A percentile compares a stretch with the other conserved stretches of the same genome.
These are phyloP conservation scores for Yamadazyma buinensis DNA, from an alignment of 1,139 yeast genomes.

Conservation along the genomic window DNA sequence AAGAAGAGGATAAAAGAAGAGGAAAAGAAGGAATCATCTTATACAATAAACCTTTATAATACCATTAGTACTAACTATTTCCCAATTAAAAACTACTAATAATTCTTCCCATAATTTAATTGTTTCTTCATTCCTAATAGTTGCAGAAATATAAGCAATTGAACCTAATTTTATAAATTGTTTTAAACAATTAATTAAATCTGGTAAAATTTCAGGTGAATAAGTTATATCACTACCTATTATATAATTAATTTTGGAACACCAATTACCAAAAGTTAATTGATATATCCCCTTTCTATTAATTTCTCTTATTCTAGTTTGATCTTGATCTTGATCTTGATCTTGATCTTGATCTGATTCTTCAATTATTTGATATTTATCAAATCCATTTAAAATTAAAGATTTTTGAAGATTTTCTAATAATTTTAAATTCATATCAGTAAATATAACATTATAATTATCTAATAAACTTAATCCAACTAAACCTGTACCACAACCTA, in stretches of 20 bases:
- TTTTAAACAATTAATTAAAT: slow-evolving; percentile 48
- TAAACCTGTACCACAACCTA: slow-evolving; percentile 93
- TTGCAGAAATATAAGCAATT: slow-evolving; percentile 55
- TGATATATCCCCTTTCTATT: neutral
- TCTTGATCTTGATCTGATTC: neutral
- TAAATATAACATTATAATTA: slow-evolving; percentile 40
- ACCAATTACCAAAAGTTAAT: slow-evolving; percentile 5
- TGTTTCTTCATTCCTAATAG: slow-evolving; percentile 64
- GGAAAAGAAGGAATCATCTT: no score
- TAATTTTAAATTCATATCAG: slow-evolving; percentile 76
- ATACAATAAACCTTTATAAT: slow-evolving; percentile 1
- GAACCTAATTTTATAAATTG: slow-evolving; percentile 31
- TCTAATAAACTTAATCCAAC: slow-evolving; percentile 48
- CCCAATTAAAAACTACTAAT: slow-evolving; percentile 31
- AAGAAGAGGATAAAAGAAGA: no score
- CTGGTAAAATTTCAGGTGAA: slow-evolving; percentile 59
- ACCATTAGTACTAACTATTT: slow-evolving; percentile 3
- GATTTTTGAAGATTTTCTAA: neutral
- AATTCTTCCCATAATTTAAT: slow-evolving; percentile 48
- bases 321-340: no score
- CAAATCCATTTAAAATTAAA: slow-evolving; percentile 1
- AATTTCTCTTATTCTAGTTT: slow-evolving; percentile 3
- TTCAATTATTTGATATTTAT: neutral
- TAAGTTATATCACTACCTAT: slow-evolving; percentile 88
- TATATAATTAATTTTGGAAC: slow-evolving; percentile 34